Evolutionary conservation across 148 eudicot species (phyloP), one percentile per base, ranked within the genome.

Genomic region (Rhododendron kiyosumense): DNA sequence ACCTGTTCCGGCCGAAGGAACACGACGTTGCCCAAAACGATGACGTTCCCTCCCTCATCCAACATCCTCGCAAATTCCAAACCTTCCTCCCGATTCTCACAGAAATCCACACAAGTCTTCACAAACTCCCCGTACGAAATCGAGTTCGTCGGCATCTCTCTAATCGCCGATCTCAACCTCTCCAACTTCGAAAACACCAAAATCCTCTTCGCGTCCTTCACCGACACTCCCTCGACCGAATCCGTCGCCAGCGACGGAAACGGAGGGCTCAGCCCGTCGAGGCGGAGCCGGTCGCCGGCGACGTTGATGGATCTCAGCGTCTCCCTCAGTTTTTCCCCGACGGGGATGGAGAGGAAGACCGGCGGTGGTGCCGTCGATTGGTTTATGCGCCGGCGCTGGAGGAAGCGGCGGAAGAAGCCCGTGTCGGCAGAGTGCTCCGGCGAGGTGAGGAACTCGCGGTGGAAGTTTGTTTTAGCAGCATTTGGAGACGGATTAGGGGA

Each of bases 1-100:
- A 94, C 97, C 97, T 93, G 94, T 38, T 92, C 90, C 0, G 97
- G 97, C 3, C 90, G 90, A 36, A 94, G 89, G 48, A 93, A 91
- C 38, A 94, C 97, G 57, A 91, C 81, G 48, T 87, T 74, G 54
- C 97, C 94, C 46, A 90, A 82, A 78, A 94, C 93, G 88, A 94
- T 90, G 51, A 94, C 97, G 83, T 88, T 88, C 4, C 94, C 95
- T 0, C 90, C 87, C 4, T 94, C 87, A 85, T 94, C 95, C 84
- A 94, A 14, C 85, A 41, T 74, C 88, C 90, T 94, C 0, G 95
- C 93, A 30, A 90, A 88, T 83, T 94, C 95, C 80, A 86, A 5
- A 0, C 95, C 94, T 41, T 46, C 87, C 38, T 89, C 90, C 5
- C 63, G 67, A 81, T 75, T 85, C 26, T 24, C 71, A 85, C 94